phyloP scores from a whole-genome alignment of 2,329 filamentous ascomycete genomes.

The Alternaria ventricosa region DNA sequence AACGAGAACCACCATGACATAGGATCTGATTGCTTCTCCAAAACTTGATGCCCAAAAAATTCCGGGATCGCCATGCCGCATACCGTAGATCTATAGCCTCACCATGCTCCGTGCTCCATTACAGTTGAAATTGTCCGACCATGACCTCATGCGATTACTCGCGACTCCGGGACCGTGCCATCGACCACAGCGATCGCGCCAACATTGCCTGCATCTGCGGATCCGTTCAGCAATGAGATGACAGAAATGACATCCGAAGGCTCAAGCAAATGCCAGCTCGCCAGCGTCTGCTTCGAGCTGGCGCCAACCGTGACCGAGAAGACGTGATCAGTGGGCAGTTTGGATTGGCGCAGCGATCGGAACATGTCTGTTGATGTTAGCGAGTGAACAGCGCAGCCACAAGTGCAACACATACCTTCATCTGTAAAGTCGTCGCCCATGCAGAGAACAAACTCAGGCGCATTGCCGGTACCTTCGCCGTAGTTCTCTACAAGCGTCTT shows the following conservation, averaged over 20 bases:
- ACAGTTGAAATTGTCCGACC: conserved; percentile 21
- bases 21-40: neutral
- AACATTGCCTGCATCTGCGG: conserved; percentile 49
- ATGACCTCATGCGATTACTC: conserved; percentile 11
- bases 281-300: conserved; percentile 88
- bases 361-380: conserved; percentile 70
- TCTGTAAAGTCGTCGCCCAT: conserved; percentile 96
- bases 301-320: conserved; percentile 93
- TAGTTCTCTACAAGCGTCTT: conserved; percentile 82
- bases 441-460: conserved; percentile 86
- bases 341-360: conserved; percentile 71
- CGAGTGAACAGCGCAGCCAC: neutral
- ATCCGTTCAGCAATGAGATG: conserved; percentile 61
- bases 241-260: conserved; percentile 83
- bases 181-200: conserved; percentile 51
- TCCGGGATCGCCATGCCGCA: conserved; percentile 6
- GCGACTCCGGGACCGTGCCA: conserved; percentile 45
- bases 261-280: conserved; percentile 88
- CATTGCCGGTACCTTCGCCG: conserved; percentile 60
- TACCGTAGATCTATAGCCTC: conserved; percentile 9
- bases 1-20: neutral
- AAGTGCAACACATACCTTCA: conserved; percentile 69
- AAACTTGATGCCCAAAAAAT: neutral
- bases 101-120: conserved; percentile 25
- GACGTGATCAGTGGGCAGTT: conserved; percentile 69